These are phyloP conservation scores for Corynespora cassiicola DNA, from an alignment of 2,329 filamentous ascomycete genomes.

Conservation along the genomic window DNA sequence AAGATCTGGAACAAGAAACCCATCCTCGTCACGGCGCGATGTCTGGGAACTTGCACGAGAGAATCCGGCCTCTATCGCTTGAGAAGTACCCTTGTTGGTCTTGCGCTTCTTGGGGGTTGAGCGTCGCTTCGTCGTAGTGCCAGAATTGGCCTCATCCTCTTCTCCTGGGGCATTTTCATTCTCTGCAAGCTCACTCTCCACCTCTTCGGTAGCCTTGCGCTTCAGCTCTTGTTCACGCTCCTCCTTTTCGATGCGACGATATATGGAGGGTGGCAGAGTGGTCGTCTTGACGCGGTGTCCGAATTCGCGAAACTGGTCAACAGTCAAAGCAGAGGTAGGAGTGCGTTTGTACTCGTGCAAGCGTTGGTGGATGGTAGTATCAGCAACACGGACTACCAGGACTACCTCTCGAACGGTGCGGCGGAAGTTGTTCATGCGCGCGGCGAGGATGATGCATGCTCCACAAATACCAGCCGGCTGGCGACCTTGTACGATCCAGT, in stretches of 20 bases:
- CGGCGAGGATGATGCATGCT: slow-evolving; percentile 91
- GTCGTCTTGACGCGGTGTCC: slow-evolving; percentile 72
- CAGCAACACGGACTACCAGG: slow-evolving; percentile 97
- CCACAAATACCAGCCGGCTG: slow-evolving; percentile 93
- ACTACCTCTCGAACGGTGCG: slow-evolving; percentile 92
- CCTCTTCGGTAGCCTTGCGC: slow-evolving; percentile 19
- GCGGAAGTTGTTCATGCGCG: slow-evolving; percentile 97
- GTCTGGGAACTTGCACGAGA: no score
- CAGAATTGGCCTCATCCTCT: no score
- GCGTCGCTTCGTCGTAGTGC: no score
- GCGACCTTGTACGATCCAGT: slow-evolving; percentile 97
- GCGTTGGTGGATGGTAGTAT: slow-evolving; percentile 89
- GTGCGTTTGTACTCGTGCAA: slow-evolving; percentile 91
- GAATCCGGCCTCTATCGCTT: slow-evolving; percentile 6
- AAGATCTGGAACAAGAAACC: no score
- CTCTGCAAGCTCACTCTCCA: slow-evolving; percentile 13
- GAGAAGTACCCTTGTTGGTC: slow-evolving; percentile 23
- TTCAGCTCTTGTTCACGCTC: slow-evolving; percentile 41
- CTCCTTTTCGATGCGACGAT: slow-evolving; percentile 64
- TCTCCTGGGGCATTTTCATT: slow-evolving; percentile 6
- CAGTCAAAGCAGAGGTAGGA: slow-evolving; percentile 81
- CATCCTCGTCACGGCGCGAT: no score
- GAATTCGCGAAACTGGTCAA: slow-evolving; percentile 80
- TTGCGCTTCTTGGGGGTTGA: slow-evolving; percentile 37
- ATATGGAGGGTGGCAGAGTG: slow-evolving; percentile 76